Percentiles rank a stretch among this genome's conserved stretches.
Conservation (phyloP, 148 eudicot genomes). For the Rhododendron kiyosumense region DNA sequence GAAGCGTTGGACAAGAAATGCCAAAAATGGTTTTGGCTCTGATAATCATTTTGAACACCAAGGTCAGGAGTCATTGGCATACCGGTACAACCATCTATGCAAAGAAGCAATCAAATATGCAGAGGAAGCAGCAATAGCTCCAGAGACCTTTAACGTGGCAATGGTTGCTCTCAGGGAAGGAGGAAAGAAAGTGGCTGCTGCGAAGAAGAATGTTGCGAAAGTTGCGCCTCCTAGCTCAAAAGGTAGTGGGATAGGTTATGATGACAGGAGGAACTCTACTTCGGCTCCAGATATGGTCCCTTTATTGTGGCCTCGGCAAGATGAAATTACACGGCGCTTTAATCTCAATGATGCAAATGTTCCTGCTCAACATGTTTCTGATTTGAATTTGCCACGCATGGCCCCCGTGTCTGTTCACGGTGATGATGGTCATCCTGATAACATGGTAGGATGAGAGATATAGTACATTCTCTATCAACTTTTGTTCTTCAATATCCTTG, state of each 20-base stretch:
- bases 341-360: constrained; percentile 66
- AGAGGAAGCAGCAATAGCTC: constrained; percentile 64
- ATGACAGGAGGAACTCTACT: constrained; percentile 37
- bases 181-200: constrained; percentile 49
- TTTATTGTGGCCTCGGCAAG: constrained; percentile 82
- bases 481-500: background rate
- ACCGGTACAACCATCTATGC: constrained; percentile 68
- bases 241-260: constrained; percentile 37
- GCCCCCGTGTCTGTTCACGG: constrained; percentile 65
- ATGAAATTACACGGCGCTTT: constrained; percentile 53
- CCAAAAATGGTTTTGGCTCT: constrained; percentile 43
- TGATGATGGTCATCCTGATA: constrained; percentile 60
- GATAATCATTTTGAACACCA: constrained; percentile 36
- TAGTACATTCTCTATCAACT: background rate
- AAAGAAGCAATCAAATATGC: constrained; percentile 77
- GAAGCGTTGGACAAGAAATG: constrained; percentile 88
- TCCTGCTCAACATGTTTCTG: constrained; percentile 44
- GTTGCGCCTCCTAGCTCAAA: constrained; percentile 47
- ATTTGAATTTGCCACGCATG: constrained; percentile 59
- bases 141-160: constrained; percentile 60
- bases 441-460: constrained; percentile 37
- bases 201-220: constrained; percentile 55
- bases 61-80: constrained; percentile 43
- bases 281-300: constrained; percentile 49
- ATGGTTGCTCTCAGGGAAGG: constrained; percentile 65